Evolutionary conservation across 805 yeast species (phyloP), one percentile per base, ranked within the genome.

Genomic region (Saturnispora diversa): DNA sequence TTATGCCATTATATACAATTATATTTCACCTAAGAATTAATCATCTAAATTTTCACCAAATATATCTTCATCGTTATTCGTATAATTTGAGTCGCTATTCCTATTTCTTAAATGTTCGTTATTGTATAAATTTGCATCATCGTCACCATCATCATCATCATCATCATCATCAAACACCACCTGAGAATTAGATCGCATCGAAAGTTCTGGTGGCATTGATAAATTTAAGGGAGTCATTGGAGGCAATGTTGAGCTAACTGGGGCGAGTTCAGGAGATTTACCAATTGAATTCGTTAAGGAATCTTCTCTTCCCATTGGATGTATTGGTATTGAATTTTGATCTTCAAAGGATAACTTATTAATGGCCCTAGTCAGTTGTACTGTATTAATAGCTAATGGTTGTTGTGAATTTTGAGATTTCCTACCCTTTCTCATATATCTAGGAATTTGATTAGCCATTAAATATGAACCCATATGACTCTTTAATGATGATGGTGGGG

Each of bases 401-500:
- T 28, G 22, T n/a, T 36, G 39, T 11, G 23, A 8, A n/a, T 36
- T 22, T 27, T 30, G 29, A 2, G 28, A 24, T 24, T 28, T 22
- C 19, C 41, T 31, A 17, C 41, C 34, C 8, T 23, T 19, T 17
- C 34, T 22, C 5, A 31, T 17, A 24, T 30, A 38, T 23, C 40
- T 37, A 4, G 40, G 33, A n/a, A 24, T 34, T 31, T 36, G 39
- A 29, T 29, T 22, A 7, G 33, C 31, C 39, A 36, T 36, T 13
- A 36, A 8, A 21, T 37, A 37, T n/a, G 40, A 22, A 24, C 40
- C 37, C 37, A 32, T 33, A n/a, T 39, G 33, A 13, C 17, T 34
- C 15, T 60, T 46, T 50, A 51, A 40, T 1, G 65, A 59, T 10
- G 47, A 49, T 13, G 79, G 78, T 1, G 79, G 79, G 0, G 79